Evolutionary conservation across 2,329 filamentous ascomycete species (phyloP).

Genomic region (Cercospora sp.): DNA sequence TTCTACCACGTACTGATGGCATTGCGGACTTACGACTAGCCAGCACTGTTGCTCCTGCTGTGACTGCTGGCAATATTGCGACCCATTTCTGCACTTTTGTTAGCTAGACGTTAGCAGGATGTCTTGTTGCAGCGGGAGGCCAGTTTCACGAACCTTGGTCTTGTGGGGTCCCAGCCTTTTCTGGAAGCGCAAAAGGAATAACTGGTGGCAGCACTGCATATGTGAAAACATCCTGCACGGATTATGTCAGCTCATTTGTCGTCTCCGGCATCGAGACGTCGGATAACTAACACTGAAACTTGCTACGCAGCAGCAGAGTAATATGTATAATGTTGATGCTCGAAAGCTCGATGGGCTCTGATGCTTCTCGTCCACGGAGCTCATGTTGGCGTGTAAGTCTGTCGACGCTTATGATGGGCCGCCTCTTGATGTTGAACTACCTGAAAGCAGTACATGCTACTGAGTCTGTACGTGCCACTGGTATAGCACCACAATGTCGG

Average conservation of each 20-base stretch:
- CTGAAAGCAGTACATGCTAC: neutral
- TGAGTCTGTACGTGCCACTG: neutral
- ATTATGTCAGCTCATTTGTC: neutral
- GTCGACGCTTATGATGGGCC: neutral
- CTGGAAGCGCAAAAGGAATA: conserved; percentile 3
- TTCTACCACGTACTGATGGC: neutral
- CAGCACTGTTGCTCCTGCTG: conserved; percentile 2
- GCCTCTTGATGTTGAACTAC: neutral
- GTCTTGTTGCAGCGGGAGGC: neutral
- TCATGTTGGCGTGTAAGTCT: neutral
- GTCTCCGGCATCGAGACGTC: neutral
- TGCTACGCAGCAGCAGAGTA: neutral
- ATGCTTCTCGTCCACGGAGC: neutral
- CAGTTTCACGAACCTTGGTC: conserved; percentile 6
- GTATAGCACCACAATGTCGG: neutral
- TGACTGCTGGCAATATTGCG: conserved; percentile 8
- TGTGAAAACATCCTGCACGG: conserved; percentile 4
- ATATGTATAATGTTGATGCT: neutral
- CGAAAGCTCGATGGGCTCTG: neutral
- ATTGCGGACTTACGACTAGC: neutral
- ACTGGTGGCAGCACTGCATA: conserved; percentile 10
- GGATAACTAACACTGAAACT: neutral
- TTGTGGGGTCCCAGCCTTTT: neutral
- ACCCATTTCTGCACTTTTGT: conserved; percentile 6
- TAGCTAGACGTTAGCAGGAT: neutral